phyloP scores from a whole-genome alignment of 176 grass and related monocot genomes.

The Saccharum officinarum region DNA sequence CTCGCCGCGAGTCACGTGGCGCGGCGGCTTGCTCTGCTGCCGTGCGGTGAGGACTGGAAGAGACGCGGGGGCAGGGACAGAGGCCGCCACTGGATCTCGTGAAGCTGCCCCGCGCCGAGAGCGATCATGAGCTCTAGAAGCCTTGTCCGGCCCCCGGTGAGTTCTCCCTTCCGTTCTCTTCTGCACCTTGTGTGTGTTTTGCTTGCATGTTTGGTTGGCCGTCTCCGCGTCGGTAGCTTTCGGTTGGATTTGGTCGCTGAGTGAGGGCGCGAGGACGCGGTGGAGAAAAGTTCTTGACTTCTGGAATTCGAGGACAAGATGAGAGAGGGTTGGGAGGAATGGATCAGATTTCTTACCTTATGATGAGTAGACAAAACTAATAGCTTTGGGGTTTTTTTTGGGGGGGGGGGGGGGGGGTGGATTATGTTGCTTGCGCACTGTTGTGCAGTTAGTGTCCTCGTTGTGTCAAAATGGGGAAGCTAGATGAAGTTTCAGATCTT shows the following conservation, averaged over 20 bases:
- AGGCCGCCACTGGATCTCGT: neutral
- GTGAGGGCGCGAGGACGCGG: neutral
- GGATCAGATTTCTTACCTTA: neutral
- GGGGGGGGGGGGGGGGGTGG: no score
- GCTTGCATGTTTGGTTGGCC: neutral
- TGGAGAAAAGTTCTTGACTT: neutral
- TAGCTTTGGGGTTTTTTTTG: neutral
- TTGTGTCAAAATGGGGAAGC: neutral
- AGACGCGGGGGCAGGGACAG: neutral
- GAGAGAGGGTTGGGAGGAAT: neutral
- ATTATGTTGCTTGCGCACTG: neutral
- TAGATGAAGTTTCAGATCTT: neutral
- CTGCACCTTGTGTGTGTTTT: neutral
- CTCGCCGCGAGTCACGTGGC: neutral
- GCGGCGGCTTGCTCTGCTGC: neutral
- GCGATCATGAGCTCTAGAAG: conserved; percentile 44
- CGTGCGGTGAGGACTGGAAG: neutral
- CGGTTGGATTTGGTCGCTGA: neutral
- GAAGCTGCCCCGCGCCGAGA: neutral
- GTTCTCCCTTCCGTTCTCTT: neutral
- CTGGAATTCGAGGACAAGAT: neutral
- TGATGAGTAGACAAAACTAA: neutral
- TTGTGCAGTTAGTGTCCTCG: neutral
- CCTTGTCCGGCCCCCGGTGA: conserved; percentile 35
- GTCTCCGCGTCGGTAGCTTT: neutral